Percentiles rank a stretch among this genome's conserved stretches.
These are phyloP conservation scores for Isoetes engelmannii DNA, from an alignment of 83 land plant species.

Conservation along the genomic window DNA sequence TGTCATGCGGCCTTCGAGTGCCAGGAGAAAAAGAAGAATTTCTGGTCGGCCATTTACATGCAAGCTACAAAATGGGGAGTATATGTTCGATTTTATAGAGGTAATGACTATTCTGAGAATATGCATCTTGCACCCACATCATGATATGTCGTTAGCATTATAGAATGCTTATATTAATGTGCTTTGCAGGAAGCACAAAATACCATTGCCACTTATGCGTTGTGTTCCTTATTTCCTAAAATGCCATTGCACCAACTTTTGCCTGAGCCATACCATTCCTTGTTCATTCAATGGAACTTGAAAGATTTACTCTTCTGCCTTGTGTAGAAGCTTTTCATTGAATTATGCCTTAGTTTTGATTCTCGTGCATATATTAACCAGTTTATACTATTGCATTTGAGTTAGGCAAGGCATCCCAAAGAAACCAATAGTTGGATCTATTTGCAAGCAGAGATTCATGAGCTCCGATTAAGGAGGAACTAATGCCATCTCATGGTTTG, in stretches of 20 bases:
- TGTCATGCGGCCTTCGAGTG: constrained; percentile 61
- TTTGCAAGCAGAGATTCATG: no score
- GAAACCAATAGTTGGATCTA: no score
- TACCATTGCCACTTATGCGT: constrained; percentile 67
- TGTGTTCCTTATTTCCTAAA: constrained; percentile 62
- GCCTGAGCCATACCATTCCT: constrained; percentile 66
- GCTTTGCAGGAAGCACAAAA: constrained; percentile 79
- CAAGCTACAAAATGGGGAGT: constrained; percentile 51
- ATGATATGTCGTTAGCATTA: no score
- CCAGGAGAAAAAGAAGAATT: constrained; percentile 76
- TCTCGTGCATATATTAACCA: no score
- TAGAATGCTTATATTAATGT: not conserved
- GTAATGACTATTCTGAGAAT: constrained; percentile 22
- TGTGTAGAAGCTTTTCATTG: not conserved
- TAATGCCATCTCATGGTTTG: no score
- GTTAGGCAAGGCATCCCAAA: no score
- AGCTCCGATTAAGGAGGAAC: no score
- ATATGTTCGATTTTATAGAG: constrained; percentile 48
- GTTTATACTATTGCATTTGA: no score
- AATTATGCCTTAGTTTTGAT: not conserved
- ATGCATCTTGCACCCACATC: no score
- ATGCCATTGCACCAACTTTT: constrained; percentile 55
- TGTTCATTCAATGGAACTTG: constrained; percentile 54
- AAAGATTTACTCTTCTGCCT: constrained; percentile 38
- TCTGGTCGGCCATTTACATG: constrained; percentile 60